phyloP scores from a whole-genome alignment of 202 grass and related monocot genomes.

The Dendrocalamus latiflorus region DNA sequence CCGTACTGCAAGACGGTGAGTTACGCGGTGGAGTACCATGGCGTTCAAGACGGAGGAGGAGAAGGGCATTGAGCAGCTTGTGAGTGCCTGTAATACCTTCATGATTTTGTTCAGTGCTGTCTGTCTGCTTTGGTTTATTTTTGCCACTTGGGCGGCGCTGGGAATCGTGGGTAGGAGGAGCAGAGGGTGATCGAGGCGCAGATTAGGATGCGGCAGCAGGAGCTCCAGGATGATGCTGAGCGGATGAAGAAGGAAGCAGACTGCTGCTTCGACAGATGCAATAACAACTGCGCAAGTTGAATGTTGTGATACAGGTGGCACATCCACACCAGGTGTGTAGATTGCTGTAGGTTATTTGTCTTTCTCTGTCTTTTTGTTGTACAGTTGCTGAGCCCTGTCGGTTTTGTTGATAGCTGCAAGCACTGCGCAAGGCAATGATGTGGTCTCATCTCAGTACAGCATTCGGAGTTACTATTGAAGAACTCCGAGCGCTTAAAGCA shows the following conservation, averaged over 20 bases:
- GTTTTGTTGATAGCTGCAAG: slow-evolving; percentile 15
- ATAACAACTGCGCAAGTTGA: slow-evolving; percentile 18
- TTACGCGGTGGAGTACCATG: slow-evolving; percentile 81
- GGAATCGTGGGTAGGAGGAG: slow-evolving; percentile 52
- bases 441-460: slow-evolving; percentile 22
- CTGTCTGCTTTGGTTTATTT: not conserved
- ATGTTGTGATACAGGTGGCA: slow-evolving; percentile 21
- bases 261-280: not conserved
- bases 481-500: slow-evolving; percentile 40
- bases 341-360: not conserved
- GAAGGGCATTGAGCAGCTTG: slow-evolving; percentile 85
- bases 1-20: slow-evolving; percentile 88
- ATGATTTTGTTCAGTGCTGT: not conserved
- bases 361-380: not conserved
- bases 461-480: slow-evolving; percentile 23
- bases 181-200: slow-evolving; percentile 94
- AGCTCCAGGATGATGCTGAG: slow-evolving; percentile 61
- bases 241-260: slow-evolving; percentile 62
- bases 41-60: slow-evolving; percentile 85
- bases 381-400: slow-evolving; percentile 9
- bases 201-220: slow-evolving; percentile 87
- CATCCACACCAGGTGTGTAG: slow-evolving; percentile 31
- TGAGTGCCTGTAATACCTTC: slow-evolving; percentile 28
- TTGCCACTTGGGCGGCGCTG: not conserved
- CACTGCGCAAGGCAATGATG: not conserved